Base-by-base conservation (phyloP, 2,329 filamentous ascomycete species). In the Penicillium sp. region DNA sequence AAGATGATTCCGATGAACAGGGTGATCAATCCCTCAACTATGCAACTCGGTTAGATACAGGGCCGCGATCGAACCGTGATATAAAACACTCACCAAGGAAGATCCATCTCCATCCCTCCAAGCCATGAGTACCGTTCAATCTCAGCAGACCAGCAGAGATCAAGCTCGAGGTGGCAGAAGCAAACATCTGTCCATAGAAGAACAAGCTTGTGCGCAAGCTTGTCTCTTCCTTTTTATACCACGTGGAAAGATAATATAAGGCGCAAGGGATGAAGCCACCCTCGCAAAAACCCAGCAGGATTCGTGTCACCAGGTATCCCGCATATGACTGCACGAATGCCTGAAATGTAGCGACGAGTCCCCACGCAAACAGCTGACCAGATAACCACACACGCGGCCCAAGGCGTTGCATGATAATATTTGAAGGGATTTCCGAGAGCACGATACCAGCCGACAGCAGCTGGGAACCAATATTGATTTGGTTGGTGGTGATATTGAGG, bases 61-160 rank as follows among this genome's bases (percentile, higher is more conserved):
- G 5, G 9, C 13, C 18, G 10, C 8, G 6, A 14, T 7, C 2
- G 8, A 40, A 21, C n/a, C n/a, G n/a, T n/a, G n/a, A n/a, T n/a
- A n/a, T n/a, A 2, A 1, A 5, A 16, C 5, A 59, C 58, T 43
- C 58, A 70, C 68, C 67, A 10, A 71, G 65, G 58, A 83, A 84
- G 1, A 84, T 71, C 81, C 82, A 84, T 59, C 80, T 79, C 81
- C 81, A 84, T n/a, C 82, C 81, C 0, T 77, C 63, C 50, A 78
- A 70, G 6, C 77, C 78, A 1, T 69, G 73, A 1, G 77, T 72
- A 1, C 79, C 81, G 6, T 74, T 67, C 71, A 84, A 77, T 50
- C 79, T 77, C 22, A 84, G 71, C 34, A 75, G 61, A 1, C 73
- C 73, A 11, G 70, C 73, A 0, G 70, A 72, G 34, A 75, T 73